Conservation (phyloP, 164 flowering plant species). For the Malania oleifera region DNA sequence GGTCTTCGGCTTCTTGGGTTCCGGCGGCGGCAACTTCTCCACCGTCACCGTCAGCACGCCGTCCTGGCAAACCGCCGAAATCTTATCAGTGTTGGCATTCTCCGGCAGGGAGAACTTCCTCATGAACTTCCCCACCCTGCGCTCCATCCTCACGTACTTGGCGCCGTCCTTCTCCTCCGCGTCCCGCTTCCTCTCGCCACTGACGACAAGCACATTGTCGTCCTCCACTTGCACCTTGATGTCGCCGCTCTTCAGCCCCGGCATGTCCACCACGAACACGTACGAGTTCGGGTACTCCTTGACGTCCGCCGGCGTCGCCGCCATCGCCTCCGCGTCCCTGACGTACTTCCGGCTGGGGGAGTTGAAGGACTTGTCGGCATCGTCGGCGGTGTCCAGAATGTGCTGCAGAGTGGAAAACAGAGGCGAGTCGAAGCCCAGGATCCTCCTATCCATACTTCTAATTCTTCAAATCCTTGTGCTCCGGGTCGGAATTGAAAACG, state of each 20-base stretch:
- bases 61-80: too few species aligned
- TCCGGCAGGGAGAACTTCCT: too few species aligned
- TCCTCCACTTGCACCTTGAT: constrained; percentile 37
- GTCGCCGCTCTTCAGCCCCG: constrained; percentile 29
- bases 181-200: too few species aligned
- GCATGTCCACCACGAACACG: constrained; percentile 32
- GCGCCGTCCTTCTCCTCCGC: too few species aligned
- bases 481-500: too few species aligned
- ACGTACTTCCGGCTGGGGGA: constrained; percentile 45
- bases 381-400: constrained; percentile 33
- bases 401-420: constrained; percentile 37
- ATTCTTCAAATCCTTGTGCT: too few species aligned
- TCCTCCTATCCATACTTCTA: constrained; percentile 42
- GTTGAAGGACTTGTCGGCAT: constrained; percentile 22
- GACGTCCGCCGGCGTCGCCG: constrained; percentile 30
- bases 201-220: constrained; percentile 30
- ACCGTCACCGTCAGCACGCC: too few species aligned
- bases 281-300: constrained; percentile 26
- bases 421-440: constrained; percentile 37
- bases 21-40: too few species aligned
- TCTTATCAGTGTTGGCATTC: too few species aligned
- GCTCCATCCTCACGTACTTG: too few species aligned
- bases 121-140: too few species aligned
- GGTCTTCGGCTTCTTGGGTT: too few species aligned
- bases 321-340: constrained; percentile 66